Conservation (phyloP, 805 yeast species). For the Yamadazyma endophytica region DNA sequence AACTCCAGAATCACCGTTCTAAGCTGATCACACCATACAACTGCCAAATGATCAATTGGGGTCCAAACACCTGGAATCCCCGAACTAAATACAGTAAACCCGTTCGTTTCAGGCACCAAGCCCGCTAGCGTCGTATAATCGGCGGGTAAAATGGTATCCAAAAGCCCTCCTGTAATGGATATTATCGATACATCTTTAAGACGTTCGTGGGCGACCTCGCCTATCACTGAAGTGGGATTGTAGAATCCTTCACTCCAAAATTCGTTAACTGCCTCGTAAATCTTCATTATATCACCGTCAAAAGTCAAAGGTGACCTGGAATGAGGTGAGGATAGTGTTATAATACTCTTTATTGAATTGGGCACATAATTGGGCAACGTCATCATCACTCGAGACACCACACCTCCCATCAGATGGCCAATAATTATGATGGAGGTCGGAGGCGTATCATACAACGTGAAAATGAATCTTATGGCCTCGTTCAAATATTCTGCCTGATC, state of each 20-base stretch:
- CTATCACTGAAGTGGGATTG: constrained; percentile 10
- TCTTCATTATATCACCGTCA: constrained; percentile 78
- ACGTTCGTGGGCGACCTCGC: constrained; percentile 40
- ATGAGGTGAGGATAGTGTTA: constrained; percentile 90
- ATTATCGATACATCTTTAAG: constrained; percentile 60
- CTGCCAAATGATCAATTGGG: constrained; percentile 89
- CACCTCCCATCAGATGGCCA: constrained; percentile 98
- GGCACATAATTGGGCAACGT: constrained; percentile 71
- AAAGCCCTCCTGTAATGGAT: constrained; percentile 85
- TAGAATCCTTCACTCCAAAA: constrained; percentile 72
- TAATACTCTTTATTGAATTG: constrained; percentile 73
- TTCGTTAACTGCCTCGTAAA: constrained; percentile 69
- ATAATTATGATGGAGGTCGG: constrained; percentile 74
- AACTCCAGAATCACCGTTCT: constrained; percentile 58
- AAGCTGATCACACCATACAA: constrained; percentile 94
- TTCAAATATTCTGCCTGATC: constrained; percentile 93
- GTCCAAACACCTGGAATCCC: constrained; percentile 93
- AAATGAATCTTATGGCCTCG: constrained; percentile 77
- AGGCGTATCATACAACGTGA: constrained; percentile 56
- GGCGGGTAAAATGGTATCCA: constrained; percentile 80
- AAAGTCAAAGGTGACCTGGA: constrained; percentile 89
- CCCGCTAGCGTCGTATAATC: constrained; percentile 79
- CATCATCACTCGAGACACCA: constrained; percentile 82
- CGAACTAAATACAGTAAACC: constrained; percentile 77
- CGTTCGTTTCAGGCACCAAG: constrained; percentile 67